A percentile compares a stretch with the other conserved stretches of the same genome.
These are phyloP conservation scores for Nigrospora osmanthi DNA, from an alignment of 2,329 filamentous ascomycete species.

Conservation along the genomic window DNA sequence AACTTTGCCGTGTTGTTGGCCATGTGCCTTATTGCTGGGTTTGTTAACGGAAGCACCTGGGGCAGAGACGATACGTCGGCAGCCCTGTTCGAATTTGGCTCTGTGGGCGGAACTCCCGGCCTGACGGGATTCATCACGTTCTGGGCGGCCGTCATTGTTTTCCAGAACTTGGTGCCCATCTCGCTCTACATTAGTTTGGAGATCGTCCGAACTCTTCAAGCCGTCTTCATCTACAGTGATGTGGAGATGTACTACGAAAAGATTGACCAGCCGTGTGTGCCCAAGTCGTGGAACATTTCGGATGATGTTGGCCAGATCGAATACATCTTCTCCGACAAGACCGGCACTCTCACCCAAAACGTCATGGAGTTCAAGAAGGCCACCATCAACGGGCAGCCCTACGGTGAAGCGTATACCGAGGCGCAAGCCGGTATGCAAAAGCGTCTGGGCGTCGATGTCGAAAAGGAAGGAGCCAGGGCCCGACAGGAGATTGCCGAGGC, in stretches of 20 bases:
- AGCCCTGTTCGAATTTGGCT: constrained; percentile 76
- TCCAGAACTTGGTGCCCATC: constrained; percentile 98
- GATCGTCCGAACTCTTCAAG: constrained; percentile 87
- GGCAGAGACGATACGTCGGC: constrained; percentile 65
- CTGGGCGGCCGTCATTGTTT: constrained; percentile 88
- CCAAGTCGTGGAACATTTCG: constrained; percentile 98
- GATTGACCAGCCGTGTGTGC: constrained; percentile 89
- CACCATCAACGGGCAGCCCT: constrained; percentile 90
- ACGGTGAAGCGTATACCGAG: constrained; percentile 96
- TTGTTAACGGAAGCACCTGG: constrained; percentile 83
- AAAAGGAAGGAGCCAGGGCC: constrained; percentile 66
- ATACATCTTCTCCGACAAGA: constrained; percentile 98
- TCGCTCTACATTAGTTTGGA: constrained; percentile 96
- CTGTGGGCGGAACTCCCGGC: constrained; percentile 65
- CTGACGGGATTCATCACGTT: constrained; percentile 94
- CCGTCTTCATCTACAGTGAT: constrained; percentile 96
- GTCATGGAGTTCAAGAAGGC: constrained; percentile 99
- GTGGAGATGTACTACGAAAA: constrained; percentile 94
- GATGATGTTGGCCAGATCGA: constrained; percentile 97
- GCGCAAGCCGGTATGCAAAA: constrained; percentile 95
- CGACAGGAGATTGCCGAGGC: constrained; percentile 72
- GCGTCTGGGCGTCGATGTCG: constrained; percentile 78
- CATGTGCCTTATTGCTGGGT: constrained; percentile 81
- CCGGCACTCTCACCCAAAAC: constrained; percentile 82
- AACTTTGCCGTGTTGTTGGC: constrained; percentile 85